Conservation (phyloP, 2,329 filamentous ascomycete species). For the Fusarium sp. region DNA sequence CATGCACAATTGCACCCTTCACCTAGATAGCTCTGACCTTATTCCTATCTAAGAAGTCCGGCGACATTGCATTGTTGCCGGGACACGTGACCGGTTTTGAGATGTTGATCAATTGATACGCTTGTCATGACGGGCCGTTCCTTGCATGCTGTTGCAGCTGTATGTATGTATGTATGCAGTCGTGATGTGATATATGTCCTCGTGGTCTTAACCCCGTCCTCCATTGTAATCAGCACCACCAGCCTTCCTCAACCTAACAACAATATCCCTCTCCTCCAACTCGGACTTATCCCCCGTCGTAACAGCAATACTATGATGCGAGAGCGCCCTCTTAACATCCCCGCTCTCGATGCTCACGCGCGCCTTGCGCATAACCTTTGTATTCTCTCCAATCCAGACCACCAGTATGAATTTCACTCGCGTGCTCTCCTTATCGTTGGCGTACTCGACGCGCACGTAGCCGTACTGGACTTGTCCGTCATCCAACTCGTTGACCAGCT, state of each 20-base stretch:
- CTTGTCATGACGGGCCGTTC: slow-evolving; percentile 16
- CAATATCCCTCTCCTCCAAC: slow-evolving; percentile 70
- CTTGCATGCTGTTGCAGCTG: slow-evolving; percentile 2
- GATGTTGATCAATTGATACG: slow-evolving; percentile 9
- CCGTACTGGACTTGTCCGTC: slow-evolving; percentile 72
- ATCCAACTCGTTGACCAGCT: slow-evolving; percentile 68
- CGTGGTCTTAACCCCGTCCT: slow-evolving; percentile 61
- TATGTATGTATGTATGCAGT: neutral
- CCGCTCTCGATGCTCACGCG: slow-evolving; percentile 75
- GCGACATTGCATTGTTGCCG: slow-evolving; percentile 11
- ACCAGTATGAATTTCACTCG: slow-evolving; percentile 76
- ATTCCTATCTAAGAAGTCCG: slow-evolving; percentile 35
- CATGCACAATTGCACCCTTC: slow-evolving; percentile 8
- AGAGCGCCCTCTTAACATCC: slow-evolving; percentile 71
- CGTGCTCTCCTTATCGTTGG: slow-evolving; percentile 76
- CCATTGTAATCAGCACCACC: slow-evolving; percentile 80
- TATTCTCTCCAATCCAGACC: slow-evolving; percentile 74
- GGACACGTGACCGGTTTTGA: slow-evolving; percentile 22
- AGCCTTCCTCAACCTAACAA: slow-evolving; percentile 70
- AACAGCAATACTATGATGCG: slow-evolving; percentile 74
- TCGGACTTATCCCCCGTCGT: slow-evolving; percentile 71
- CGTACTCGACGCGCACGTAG: slow-evolving; percentile 74
- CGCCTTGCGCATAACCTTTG: slow-evolving; percentile 77
- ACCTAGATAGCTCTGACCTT: neutral
- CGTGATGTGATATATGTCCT: too few species aligned